Evolutionary conservation across 495 filamentous ascomycete species (phyloP), one percentile per base, ranked within the genome.

Genomic region (Pyrenula massariospora): DNA sequence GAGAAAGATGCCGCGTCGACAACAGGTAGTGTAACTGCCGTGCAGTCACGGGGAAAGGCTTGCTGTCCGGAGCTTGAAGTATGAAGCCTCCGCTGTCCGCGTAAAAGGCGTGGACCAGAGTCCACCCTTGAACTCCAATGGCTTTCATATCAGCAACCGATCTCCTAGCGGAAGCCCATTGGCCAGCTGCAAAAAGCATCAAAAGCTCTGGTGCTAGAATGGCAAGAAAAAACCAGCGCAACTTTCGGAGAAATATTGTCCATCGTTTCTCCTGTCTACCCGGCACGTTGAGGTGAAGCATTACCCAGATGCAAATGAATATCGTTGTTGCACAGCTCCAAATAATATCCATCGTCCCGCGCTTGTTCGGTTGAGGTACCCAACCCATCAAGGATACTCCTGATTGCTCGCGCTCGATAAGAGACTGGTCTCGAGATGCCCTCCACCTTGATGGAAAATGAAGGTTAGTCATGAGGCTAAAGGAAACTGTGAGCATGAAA

Each of bases 61-160:
- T 21, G 24, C 15, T 25, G n/a, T 68, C 72, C 0, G 11, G 22
- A 1, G 60, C 36, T 11, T 64, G 10, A 0, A 69, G 59, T 19
- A 64, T 12, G 57, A 74, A 63, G 11, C 70, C 72, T 42, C 73
- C 73, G 56, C 63, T 70, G 53, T 75, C 62, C 19, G 69, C 68
- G 54, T 60, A 73, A 56, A 72, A 74, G 19, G 53, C 72, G 24
- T 69, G 65, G 10, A 31, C 49, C 31, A 72, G 55, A 0, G 70
- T 73, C 72, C 71, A 75, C 1, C 59, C 12, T 3, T 54, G 21
- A 24, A 62, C 53, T 15, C 63, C 63, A 12, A 62, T 49, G 10
- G 21, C 15, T 24, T 55, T 47, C 58, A 67, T 59, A 25, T 60
- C 60, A 10, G 12, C 10, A 1, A 56, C 54, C 1, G 62, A 65